A percentile compares a stretch with the other conserved stretches of the same genome.
phyloP scores from a whole-genome alignment of 805 yeast species.

The Candida piceae region DNA sequence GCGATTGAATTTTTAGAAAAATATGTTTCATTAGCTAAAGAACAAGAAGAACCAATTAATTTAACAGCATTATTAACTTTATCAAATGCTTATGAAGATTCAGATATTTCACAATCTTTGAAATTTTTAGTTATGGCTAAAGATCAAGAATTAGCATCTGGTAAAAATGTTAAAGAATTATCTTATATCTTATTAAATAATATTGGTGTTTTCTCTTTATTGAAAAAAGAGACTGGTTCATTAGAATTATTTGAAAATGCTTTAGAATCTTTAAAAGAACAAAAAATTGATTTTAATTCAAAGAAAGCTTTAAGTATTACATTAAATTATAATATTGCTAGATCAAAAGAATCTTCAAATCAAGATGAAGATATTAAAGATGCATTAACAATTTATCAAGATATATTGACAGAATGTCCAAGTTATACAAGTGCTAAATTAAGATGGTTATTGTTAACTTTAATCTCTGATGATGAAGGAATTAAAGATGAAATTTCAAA shows the following conservation, averaged over 20 bases:
- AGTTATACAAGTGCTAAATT: slow-evolving; percentile 70
- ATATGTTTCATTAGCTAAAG: slow-evolving; percentile 59
- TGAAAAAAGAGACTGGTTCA: slow-evolving; percentile 46
- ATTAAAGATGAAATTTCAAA: slow-evolving; percentile 50
- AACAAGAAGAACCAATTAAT: slow-evolving; percentile 52
- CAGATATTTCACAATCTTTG: slow-evolving; percentile 63
- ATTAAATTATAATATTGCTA: slow-evolving; percentile 69
- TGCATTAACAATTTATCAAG: slow-evolving; percentile 41
- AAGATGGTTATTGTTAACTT: slow-evolving; percentile 60
- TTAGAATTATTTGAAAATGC: slow-evolving; percentile 42
- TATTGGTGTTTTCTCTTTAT: slow-evolving; percentile 75
- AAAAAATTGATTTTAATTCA: slow-evolving; percentile 15
- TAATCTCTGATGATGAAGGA: slow-evolving; percentile 43
- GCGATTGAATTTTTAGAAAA: slow-evolving; percentile 65
- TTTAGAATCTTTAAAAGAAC: slow-evolving; percentile 33
- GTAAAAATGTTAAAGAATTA: slow-evolving; percentile 38
- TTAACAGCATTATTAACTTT: slow-evolving; percentile 64
- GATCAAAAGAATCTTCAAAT: slow-evolving; percentile 43
- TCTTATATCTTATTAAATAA: slow-evolving; percentile 70
- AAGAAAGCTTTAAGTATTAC: slow-evolving; percentile 34
- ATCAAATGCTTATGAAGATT: slow-evolving; percentile 64
- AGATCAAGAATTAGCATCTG: slow-evolving; percentile 41
- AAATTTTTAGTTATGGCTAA: slow-evolving; percentile 42
- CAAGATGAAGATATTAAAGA: slow-evolving; percentile 24
- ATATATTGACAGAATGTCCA: slow-evolving; percentile 57